These are phyloP conservation scores for Colletotrichum agaves DNA, from an alignment of 2,329 filamentous ascomycete genomes.

Conservation along the genomic window DNA sequence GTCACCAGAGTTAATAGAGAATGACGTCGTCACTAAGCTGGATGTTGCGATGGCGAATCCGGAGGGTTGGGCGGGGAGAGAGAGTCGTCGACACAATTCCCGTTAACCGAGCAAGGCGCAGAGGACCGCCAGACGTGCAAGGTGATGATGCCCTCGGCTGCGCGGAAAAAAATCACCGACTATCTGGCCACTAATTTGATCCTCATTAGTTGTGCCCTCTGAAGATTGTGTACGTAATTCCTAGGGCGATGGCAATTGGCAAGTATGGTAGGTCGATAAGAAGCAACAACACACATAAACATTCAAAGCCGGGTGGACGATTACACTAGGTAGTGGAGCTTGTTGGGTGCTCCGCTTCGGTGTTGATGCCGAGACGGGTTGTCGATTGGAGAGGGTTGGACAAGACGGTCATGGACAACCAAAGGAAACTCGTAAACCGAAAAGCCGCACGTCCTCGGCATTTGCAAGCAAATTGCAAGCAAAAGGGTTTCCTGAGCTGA, in stretches of 20 bases:
- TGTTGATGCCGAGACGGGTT: slow-evolving; percentile 13
- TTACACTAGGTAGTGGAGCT: slow-evolving; percentile 23
- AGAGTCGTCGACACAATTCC: neutral
- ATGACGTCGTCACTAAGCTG: slow-evolving; percentile 3
- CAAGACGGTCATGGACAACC: neutral
- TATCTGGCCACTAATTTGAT: neutral
- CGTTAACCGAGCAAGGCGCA: slow-evolving; percentile 2
- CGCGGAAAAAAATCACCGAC: neutral
- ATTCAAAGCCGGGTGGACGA: slow-evolving; percentile 6
- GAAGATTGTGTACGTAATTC: slow-evolving; percentile 26
- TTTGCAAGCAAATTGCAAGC: neutral
- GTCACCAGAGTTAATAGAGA: neutral
- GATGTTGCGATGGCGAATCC: slow-evolving; percentile 1
- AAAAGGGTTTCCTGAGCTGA: neutral
- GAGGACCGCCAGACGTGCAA: neutral
- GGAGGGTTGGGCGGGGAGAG: neutral
- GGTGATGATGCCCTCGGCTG: neutral
- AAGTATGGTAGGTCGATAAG: slow-evolving; percentile 30
- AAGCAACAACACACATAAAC: neutral
- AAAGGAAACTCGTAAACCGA: neutral
- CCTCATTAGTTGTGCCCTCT: neutral
- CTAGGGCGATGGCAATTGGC: slow-evolving; percentile 18
- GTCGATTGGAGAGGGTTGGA: neutral
- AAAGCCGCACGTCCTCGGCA: neutral
- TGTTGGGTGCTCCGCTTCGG: slow-evolving; percentile 19